These are phyloP conservation scores for Sideroxylon spinosum DNA, from an alignment of 179 eudicot species.

Conservation along the genomic window DNA sequence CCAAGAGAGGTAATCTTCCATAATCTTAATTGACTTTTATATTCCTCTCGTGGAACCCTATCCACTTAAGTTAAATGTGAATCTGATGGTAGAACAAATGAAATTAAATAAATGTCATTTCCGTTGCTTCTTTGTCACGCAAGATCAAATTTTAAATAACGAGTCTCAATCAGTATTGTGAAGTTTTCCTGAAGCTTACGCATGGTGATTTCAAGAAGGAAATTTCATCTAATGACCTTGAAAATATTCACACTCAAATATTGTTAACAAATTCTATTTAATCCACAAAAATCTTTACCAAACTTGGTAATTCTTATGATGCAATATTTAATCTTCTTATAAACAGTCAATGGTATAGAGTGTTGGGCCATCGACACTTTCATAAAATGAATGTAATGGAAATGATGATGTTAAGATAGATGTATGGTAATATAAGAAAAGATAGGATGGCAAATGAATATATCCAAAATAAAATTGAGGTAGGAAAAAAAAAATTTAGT, in stretches of 20 bases:
- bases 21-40: background rate
- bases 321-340: background rate
- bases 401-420: background rate
- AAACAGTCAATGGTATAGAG: too few relatives aligned
- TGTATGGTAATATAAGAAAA: too few relatives aligned
- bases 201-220: background rate
- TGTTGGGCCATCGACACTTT: background rate
- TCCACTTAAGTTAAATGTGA: background rate
- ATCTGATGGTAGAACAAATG: background rate
- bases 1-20: constrained; percentile 77
- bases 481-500: too few relatives aligned
- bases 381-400: background rate
- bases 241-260: background rate
- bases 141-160: background rate
- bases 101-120: background rate
- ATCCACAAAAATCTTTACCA: background rate
- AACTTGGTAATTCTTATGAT: background rate
- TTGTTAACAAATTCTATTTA: background rate
- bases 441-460: too few relatives aligned
- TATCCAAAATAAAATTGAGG: too few relatives aligned
- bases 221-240: background rate
- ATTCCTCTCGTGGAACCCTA: background rate
- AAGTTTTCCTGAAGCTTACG: background rate
- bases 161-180: background rate
- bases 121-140: background rate